Evolutionary conservation across 2,329 filamentous ascomycete species (phyloP), one percentile per base, ranked within the genome.

Genomic region (Fusarium armeniacum): DNA sequence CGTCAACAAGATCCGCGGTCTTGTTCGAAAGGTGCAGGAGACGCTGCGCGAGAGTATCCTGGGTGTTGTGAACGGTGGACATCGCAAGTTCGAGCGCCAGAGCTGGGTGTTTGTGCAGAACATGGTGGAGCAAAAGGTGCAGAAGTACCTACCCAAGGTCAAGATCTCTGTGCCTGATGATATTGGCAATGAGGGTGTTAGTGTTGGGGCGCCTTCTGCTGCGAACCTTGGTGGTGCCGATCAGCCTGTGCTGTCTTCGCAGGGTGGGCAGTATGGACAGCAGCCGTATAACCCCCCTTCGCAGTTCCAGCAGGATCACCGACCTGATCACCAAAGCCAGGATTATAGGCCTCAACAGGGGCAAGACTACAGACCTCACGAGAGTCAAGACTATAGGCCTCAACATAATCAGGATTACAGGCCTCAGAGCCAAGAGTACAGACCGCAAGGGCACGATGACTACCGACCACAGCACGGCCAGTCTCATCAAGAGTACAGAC

Each of bases 41-140:
- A 82, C 78, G 11, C 72, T 84, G 18, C 81, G 82, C 2, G 79
- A 82, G 75, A 79, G 80, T 55, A 82, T 84, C 40, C 67, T 84
- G 8, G 80, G 77, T 0, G 76, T 83, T 1, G 82, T 84, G 22
- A 84, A 83, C 58, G 82, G 82, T 9, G 82, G 82, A 0, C 82
- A 84, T 51, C 81, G 82, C 73, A 83, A 81, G 75, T 82, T 84
- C 55, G 82, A 84, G 77, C 76, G 76, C 20, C 72, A 81, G 68
- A 83, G 81, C 62, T 84, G 82, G 82, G 71, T 82, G 9, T 83
- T 83, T 67, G 82, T 84, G 59, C 82, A 84, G 69, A 77, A 76
- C 13, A 83, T 80, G 59, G 82, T 84, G 20, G 81, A 84, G 75
- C 70, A 77, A 44, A 83, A 83, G 76, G 81, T 84, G 44, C 81